Evolutionary conservation across 1,284 basidiomycete species (phyloP).

Genomic region (Cutaneotrichosporon sp.): DNA sequence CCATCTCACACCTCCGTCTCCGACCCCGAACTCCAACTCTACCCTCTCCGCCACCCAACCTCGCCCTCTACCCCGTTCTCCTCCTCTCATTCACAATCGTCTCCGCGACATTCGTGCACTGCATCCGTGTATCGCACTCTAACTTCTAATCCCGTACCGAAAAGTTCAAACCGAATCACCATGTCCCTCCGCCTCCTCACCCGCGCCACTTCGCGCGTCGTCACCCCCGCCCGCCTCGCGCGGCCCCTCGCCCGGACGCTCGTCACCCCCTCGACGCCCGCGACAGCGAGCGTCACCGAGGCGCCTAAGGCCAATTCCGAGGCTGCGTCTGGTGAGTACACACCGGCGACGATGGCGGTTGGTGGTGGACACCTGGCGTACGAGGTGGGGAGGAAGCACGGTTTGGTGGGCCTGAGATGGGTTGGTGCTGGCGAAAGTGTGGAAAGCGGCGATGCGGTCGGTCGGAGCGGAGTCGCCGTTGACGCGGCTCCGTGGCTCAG

Average conservation of each 20-base stretch:
- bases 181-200: constrained; percentile 12
- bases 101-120: not conserved
- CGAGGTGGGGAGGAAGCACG: no score
- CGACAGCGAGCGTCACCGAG: constrained; percentile 28
- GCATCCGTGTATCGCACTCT: not conserved
- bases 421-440: not conserved
- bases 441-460: not conserved
- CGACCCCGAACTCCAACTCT: not conserved
- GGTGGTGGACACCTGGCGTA: not conserved
- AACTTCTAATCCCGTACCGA: not conserved
- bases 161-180: constrained; percentile 4
- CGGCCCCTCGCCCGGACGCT: constrained; percentile 26
- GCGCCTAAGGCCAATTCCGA: constrained; percentile 21
- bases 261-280: constrained; percentile 30
- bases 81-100: not conserved
- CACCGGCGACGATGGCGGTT: not conserved
- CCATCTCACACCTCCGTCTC: not conserved
- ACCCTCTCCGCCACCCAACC: constrained; percentile 4
- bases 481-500: not conserved
- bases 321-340: not conserved
- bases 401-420: no score
- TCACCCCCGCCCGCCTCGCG: constrained; percentile 8
- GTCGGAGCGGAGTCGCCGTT: not conserved
- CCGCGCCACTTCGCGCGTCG: constrained; percentile 13
- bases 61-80: no score